Conservation (phyloP, 1,139 yeast species). For the Taphrina wiesneri region DNA sequence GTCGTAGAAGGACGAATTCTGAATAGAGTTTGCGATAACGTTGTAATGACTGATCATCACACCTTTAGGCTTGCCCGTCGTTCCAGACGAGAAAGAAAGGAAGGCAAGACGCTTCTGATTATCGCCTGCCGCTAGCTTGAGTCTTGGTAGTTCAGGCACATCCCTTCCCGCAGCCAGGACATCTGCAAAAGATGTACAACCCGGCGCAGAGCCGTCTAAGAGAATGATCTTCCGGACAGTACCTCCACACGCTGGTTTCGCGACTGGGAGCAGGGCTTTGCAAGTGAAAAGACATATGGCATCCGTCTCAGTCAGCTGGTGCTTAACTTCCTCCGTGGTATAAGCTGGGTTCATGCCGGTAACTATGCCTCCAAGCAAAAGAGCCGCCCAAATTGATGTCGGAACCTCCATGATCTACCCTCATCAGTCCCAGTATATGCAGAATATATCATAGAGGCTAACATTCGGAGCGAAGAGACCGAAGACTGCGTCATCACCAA, state of each 20-base stretch:
- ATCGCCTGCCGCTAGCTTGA: constrained; percentile 39
- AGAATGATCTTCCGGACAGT: constrained; percentile 28
- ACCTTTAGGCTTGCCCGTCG: constrained; percentile 64
- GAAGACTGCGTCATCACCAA: constrained; percentile 42
- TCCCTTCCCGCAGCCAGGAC: constrained; percentile 38
- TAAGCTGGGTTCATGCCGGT: constrained; percentile 48
- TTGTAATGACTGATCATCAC: constrained; percentile 56
- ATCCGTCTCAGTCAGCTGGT: constrained; percentile 44
- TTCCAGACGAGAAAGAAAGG: constrained; percentile 67
- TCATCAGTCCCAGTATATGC: constrained; percentile 40
- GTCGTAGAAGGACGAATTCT: constrained; percentile 34
- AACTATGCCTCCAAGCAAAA: constrained; percentile 37
- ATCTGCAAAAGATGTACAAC: constrained; percentile 38
- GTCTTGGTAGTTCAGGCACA: constrained; percentile 36
- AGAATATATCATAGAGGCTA: constrained; percentile 42
- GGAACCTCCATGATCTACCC: constrained; percentile 40
- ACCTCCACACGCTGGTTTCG: constrained; percentile 43
- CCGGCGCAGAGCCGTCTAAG: constrained; percentile 22
- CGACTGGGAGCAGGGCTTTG: constrained; percentile 39
- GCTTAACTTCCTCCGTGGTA: constrained; percentile 45
- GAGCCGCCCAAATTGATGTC: constrained; percentile 28
- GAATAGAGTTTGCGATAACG: constrained; percentile 41
- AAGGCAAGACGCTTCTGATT: constrained; percentile 44
- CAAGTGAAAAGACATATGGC: constrained; percentile 44
- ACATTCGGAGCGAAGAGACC: constrained; percentile 44